Evolutionary conservation across 2,329 filamentous ascomycete species (phyloP).

Genomic region (Diaporthe velutina): DNA sequence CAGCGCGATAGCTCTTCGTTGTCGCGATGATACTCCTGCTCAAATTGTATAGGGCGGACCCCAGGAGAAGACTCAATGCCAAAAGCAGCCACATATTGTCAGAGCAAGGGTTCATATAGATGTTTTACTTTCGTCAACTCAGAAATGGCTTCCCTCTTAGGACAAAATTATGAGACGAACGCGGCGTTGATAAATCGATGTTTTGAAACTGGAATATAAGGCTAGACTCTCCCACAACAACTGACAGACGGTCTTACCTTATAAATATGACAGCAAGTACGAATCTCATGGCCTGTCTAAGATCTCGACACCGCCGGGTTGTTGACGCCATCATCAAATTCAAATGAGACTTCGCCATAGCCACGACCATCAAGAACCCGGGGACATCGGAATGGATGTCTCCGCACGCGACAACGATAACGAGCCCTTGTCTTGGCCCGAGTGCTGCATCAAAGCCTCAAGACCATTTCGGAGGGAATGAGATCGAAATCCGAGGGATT

Average conservation of each 20-base stretch:
- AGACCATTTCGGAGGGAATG: neutral
- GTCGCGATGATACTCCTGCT: neutral
- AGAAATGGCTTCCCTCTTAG: neutral
- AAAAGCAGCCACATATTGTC: neutral
- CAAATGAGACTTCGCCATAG: neutral
- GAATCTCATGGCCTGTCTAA: neutral
- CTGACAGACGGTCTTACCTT: neutral
- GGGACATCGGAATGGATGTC: neutral
- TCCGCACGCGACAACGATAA: conserved; percentile 1
- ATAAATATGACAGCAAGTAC: neutral
- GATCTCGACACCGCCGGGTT: neutral
- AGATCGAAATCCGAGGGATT: neutral
- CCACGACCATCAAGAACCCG: neutral
- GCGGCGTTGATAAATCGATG: no score
- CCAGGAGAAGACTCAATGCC: neutral
- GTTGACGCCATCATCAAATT: neutral
- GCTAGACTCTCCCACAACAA: neutral
- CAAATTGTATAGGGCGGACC: neutral
- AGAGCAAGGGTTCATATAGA: neutral
- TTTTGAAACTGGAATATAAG: neutral
- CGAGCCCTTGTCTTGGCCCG: neutral
- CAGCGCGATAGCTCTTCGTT: neutral
- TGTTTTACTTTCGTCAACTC: neutral
- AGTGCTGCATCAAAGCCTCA: neutral
- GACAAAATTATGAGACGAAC: neutral